phyloP scores from a whole-genome alignment of 805 yeast genomes.

The Cyberlindnera mycetangii region DNA sequence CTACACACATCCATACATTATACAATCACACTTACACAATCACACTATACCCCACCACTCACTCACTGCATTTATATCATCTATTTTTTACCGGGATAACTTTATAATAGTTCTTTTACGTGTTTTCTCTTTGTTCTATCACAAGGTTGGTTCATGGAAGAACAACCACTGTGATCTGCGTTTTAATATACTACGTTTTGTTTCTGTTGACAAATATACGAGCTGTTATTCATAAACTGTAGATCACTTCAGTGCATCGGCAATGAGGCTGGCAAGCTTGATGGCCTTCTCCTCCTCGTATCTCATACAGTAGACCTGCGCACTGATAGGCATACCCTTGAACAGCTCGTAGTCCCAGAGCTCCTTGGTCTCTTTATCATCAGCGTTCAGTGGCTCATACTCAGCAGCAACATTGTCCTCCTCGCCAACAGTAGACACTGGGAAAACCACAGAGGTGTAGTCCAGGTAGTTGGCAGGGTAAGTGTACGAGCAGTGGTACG shows the following conservation, averaged over 20 bases:
- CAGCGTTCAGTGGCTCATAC: conserved; percentile 25
- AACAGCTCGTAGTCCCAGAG: conserved; percentile 45
- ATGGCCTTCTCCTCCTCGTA: conserved; percentile 49
- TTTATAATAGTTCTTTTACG: no score
- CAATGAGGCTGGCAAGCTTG: conserved; percentile 21
- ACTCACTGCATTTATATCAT: no score
- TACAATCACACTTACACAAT: neutral
- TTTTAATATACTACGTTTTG: neutral
- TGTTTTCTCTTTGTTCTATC: no score
- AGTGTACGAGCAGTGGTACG: conserved; percentile 42
- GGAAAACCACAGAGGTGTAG: conserved; percentile 41
- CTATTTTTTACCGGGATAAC: no score
- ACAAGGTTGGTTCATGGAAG: no score
- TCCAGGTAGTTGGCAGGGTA: conserved; percentile 39
- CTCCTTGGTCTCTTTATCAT: conserved; percentile 33
- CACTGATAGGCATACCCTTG: conserved; percentile 51
- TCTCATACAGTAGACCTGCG: conserved; percentile 54
- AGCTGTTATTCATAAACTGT: neutral
- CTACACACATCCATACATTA: no score
- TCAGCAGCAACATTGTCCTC: conserved; percentile 32
- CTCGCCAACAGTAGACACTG: conserved; percentile 38
- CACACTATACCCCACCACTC: neutral
- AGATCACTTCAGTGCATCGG: conserved; percentile 2
- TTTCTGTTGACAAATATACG: neutral
- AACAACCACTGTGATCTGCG: no score